Percentiles rank a stretch among this genome's conserved stretches.
Conservation (phyloP, 495 filamentous ascomycete genomes). For the Schizothecium vesticola region DNA sequence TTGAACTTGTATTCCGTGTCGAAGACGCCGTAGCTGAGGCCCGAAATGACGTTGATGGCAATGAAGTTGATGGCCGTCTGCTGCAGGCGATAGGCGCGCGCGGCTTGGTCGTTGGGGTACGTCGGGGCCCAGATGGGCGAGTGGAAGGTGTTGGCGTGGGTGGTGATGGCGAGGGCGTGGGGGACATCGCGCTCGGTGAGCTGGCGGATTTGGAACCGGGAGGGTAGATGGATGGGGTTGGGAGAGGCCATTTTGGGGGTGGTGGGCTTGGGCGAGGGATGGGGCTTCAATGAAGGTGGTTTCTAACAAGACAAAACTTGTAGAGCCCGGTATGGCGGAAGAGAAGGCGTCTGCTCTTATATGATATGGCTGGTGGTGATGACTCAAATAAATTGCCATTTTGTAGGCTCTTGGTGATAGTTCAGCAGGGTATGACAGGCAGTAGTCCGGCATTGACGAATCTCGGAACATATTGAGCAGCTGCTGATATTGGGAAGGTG, state of each 20-base stretch:
- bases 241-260: conserved; percentile 4
- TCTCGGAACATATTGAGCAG: too few species aligned
- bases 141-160: conserved; percentile 36
- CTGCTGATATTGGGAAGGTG: too few species aligned
- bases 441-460: too few species aligned
- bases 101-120: conserved; percentile 26
- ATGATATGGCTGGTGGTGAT: too few species aligned
- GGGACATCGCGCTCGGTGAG: conserved; percentile 28
- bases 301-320: too few species aligned
- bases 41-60: conserved; percentile 15
- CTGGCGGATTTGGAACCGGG: conserved; percentile 33
- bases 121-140: conserved; percentile 31
- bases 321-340: too few species aligned
- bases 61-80: background rate
- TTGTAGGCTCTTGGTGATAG: too few species aligned
- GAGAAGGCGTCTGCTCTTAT: too few species aligned
- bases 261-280: background rate
- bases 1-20: conserved; percentile 43
- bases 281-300: background rate
- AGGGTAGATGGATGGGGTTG: background rate
- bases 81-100: conserved; percentile 17
- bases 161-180: conserved; percentile 33
- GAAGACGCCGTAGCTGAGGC: conserved; percentile 41
- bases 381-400: too few species aligned
- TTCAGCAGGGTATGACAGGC: too few species aligned